Evolutionary conservation across 2,329 filamentous ascomycete genomes (phyloP).

Genomic region (Aspergillus sp.): DNA sequence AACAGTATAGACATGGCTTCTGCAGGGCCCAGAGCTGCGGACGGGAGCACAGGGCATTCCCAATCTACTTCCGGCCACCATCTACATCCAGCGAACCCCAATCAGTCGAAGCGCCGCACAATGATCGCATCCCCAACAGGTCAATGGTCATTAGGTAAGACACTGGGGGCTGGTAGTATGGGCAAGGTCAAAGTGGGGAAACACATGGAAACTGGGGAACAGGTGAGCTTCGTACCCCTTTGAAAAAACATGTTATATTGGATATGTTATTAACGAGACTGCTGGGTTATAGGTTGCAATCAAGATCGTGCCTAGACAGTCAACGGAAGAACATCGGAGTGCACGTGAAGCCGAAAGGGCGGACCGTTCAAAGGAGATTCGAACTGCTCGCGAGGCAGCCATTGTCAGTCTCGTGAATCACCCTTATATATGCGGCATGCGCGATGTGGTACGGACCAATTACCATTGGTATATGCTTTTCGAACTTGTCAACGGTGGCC

Average conservation of each 20-base stretch:
- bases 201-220: conserved; percentile 84
- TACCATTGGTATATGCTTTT: conserved; percentile 99
- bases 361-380: conserved; percentile 93
- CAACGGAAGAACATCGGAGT: conserved; percentile 76
- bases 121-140: conserved; percentile 88
- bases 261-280: neutral
- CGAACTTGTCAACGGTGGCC: conserved; percentile 96
- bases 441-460: conserved; percentile 91
- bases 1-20: conserved; percentile 46
- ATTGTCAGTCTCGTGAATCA: conserved; percentile 94
- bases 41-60: conserved; percentile 54
- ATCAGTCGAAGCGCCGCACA: conserved; percentile 61
- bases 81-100: conserved; percentile 31
- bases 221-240: conserved; percentile 59
- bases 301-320: conserved; percentile 92
- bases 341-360: conserved; percentile 78
- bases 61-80: conserved; percentile 42
- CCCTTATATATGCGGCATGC: conserved; percentile 92
- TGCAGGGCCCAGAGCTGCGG: conserved; percentile 53
- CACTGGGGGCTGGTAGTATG: conserved; percentile 97
- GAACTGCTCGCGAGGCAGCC: conserved; percentile 90
- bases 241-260: neutral
- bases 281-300: conserved; percentile 70
- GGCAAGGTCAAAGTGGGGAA: conserved; percentile 96
- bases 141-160: conserved; percentile 94